phyloP scores from a whole-genome alignment of 306 rosid species.

The Prunus persica region DNA sequence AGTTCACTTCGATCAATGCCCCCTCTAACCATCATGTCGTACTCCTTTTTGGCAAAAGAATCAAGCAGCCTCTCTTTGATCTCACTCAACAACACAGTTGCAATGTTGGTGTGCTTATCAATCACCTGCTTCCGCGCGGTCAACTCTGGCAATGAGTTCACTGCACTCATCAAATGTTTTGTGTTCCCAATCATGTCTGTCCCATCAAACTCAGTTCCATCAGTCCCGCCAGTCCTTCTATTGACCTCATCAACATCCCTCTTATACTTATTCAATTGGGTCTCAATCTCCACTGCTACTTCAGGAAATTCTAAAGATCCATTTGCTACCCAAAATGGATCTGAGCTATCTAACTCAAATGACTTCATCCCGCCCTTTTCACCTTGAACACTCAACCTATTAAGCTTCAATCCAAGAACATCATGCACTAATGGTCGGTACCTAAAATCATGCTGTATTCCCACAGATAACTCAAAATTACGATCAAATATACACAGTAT shows the following conservation, averaged over 20 bases:
- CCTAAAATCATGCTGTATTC: slow-evolving; percentile 92
- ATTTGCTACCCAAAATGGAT: slow-evolving; percentile 85
- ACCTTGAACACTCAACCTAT: slow-evolving; percentile 80
- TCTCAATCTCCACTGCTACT: slow-evolving; percentile 94
- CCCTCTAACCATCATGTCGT: slow-evolving; percentile 92
- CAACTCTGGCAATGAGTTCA: slow-evolving; percentile 89
- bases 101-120: slow-evolving; percentile 95
- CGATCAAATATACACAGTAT: slow-evolving; percentile 86
- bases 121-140: slow-evolving; percentile 92
- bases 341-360: slow-evolving; percentile 76
- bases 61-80: slow-evolving; percentile 96
- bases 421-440: slow-evolving; percentile 89
- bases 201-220: slow-evolving; percentile 85
- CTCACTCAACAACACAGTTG: slow-evolving; percentile 87
- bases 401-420: slow-evolving; percentile 79
- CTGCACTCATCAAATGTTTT: slow-evolving; percentile 95
- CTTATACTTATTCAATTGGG: slow-evolving; percentile 82
- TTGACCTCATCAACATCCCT: slow-evolving; percentile 97
- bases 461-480: slow-evolving; percentile 85
- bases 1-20: slow-evolving; percentile 80
- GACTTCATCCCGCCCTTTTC: slow-evolving; percentile 94
- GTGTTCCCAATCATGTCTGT: slow-evolving; percentile 94
- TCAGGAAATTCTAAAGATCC: slow-evolving; percentile 83
- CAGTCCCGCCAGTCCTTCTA: slow-evolving; percentile 79
- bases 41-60: slow-evolving; percentile 87